Evolutionary conservation across 139 green algal species (phyloP), one percentile per base, ranked within the genome.

Genomic region (Chlamydomonas sp.): DNA sequence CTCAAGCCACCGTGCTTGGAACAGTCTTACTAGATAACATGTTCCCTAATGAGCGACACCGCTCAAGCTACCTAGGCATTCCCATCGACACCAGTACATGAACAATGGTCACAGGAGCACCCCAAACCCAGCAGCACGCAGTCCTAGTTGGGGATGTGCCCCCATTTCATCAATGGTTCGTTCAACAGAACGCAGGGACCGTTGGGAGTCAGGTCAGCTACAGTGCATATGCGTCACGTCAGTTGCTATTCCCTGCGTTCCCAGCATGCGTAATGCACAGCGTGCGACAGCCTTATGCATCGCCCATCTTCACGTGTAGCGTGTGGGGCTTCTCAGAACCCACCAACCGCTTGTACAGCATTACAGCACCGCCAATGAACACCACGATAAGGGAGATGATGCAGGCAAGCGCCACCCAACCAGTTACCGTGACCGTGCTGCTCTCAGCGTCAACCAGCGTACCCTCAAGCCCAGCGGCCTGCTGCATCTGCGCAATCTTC

Each of bases 401-500:
- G 85, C 92, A 95, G 1, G 92, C 92, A 9, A 95, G 81, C 7
- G 94, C 94, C 1, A 94, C 90, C 94, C 94, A 96, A 60, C 95
- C 96, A 5, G 95, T 97, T 0, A 98, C 92, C 0, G 95, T 98
- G 31, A 97, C 79, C 9, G 89, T 84, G 69, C 85, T 90, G 89
- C 92, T 91, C 69, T 91, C 76, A 15, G 89, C 85, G 79, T 96
- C 85, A 0, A 95, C 90, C 6, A 95, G 86, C n/a, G 93, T 89
- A 16, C 63, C 77, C 76, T 93, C 88, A 58, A 95, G 58, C 76
- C 85, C 93, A 68, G 86, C 91, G 7, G 88, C 89, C 49, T 88
- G 88, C 84, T 94, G 91, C 64, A 93, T 90, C 67, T 95, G 91
- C 31, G 93, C 88, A 18, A 94, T 86, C 78, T 91, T 89, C 5